phyloP scores from a whole-genome alignment of 768 basidiomycete genomes.

The Gloeopeniophorella convolvens region DNA sequence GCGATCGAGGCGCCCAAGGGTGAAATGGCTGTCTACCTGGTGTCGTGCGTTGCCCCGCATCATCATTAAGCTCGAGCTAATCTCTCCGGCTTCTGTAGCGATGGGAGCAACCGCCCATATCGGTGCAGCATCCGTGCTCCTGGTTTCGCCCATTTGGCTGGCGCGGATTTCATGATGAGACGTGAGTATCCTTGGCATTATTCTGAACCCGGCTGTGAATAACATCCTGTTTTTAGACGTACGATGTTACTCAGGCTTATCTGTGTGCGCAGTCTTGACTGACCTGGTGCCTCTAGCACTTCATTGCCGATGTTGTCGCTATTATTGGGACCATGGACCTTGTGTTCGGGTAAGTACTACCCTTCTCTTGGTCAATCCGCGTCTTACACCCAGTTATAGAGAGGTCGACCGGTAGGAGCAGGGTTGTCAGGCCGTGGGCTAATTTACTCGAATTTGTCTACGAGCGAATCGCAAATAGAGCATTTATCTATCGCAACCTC shows the following conservation, averaged over 20 bases:
- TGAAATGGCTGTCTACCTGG: constrained; percentile 98
- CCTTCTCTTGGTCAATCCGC: not conserved
- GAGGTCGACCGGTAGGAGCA: constrained; percentile 39
- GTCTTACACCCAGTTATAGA: constrained; percentile 25
- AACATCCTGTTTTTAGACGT: constrained; percentile 29
- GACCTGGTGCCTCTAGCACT: constrained; percentile 47
- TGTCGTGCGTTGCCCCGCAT: constrained; percentile 55
- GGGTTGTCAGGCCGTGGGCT: not conserved
- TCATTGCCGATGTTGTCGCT: constrained; percentile 91
- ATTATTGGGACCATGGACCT: constrained; percentile 99
- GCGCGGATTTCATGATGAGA: constrained; percentile 98
- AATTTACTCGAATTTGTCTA: not conserved
- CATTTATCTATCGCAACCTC: constrained; percentile 2
- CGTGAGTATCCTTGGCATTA: constrained; percentile 41
- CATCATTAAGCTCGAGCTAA: not conserved
- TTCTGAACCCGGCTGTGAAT: constrained; percentile 5
- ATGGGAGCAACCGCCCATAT: constrained; percentile 94
- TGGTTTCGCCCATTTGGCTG: constrained; percentile 92
- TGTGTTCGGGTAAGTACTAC: constrained; percentile 78
- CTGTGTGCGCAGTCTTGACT: constrained; percentile 9
- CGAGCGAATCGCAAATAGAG: constrained; percentile 2
- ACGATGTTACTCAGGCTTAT: constrained; percentile 25
- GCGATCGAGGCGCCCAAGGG: constrained; percentile 99
- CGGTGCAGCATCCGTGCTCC: constrained; percentile 96
- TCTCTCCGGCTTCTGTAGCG: constrained; percentile 37